Evolutionary conservation across 2,329 filamentous ascomycete species (phyloP).

Genomic region (Fusarium penzigii): DNA sequence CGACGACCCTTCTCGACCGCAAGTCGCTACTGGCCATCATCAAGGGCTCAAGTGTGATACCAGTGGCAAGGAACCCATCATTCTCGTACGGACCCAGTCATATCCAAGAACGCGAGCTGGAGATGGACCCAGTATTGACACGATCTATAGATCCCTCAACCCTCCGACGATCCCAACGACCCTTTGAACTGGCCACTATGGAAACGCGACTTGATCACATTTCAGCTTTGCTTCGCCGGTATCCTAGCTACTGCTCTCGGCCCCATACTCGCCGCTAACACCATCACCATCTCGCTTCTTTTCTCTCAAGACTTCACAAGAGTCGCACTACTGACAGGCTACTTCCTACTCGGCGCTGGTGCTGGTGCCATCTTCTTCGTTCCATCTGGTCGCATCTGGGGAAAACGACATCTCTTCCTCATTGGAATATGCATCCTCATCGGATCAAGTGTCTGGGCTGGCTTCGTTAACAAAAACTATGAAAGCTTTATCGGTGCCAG

Average conservation of each 20-base stretch:
- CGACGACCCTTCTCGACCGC: slow-evolving; percentile 55
- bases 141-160: slow-evolving; percentile 65
- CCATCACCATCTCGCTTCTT: slow-evolving; percentile 70
- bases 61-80: slow-evolving; percentile 66
- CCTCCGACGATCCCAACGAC: slow-evolving; percentile 88
- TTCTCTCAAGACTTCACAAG: slow-evolving; percentile 69
- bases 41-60: slow-evolving; percentile 70
- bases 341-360: slow-evolving; percentile 81
- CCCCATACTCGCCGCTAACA: slow-evolving; percentile 86
- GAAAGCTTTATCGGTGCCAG: slow-evolving; percentile 73
- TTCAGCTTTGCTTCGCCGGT: slow-evolving; percentile 74
- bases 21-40: slow-evolving; percentile 41
- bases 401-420: slow-evolving; percentile 86
- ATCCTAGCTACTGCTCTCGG: slow-evolving; percentile 84
- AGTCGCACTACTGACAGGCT: slow-evolving; percentile 81
- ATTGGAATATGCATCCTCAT: slow-evolving; percentile 75
- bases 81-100: slow-evolving; percentile 59
- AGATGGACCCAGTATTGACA: slow-evolving; percentile 12
- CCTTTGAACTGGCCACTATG: slow-evolving; percentile 84
- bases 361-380: slow-evolving; percentile 83
- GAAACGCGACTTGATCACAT: slow-evolving; percentile 79
- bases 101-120: too few species aligned
- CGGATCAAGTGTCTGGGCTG: slow-evolving; percentile 75
- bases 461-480: slow-evolving; percentile 67
- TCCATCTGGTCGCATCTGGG: slow-evolving; percentile 85